Evolutionary conservation across 768 basidiomycete species (phyloP).

Genomic region (Macrolepiota fuliginosa): DNA sequence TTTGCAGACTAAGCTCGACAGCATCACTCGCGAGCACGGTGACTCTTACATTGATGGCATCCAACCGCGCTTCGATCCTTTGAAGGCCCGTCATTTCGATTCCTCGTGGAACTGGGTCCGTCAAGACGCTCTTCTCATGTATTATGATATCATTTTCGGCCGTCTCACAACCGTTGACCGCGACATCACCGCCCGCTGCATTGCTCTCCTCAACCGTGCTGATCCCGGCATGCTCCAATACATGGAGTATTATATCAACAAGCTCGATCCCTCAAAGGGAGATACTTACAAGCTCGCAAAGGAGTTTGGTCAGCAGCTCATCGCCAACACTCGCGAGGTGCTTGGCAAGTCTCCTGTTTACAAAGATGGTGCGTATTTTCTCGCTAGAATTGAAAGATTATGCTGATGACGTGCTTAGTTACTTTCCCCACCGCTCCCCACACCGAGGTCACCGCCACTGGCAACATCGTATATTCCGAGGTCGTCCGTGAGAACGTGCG

Average conservation of each 20-base stretch:
- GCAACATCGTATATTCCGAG: conserved; percentile 93
- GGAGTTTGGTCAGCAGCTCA: conserved; percentile 93
- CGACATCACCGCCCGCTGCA: conserved; percentile 95
- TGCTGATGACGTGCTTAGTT: conserved; percentile 42
- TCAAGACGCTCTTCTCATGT: conserved; percentile 95
- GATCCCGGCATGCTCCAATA: conserved; percentile 89
- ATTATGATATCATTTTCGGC: conserved; percentile 97
- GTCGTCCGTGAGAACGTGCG: conserved; percentile 95
- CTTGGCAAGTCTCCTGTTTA: conserved; percentile 84
- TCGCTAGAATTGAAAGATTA: conserved; percentile 1
- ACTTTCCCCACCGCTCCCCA: conserved; percentile 98
- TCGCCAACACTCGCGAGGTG: conserved; percentile 90
- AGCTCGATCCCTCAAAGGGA: conserved; percentile 75
- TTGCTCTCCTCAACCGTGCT: conserved; percentile 95
- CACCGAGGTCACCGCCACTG: conserved; percentile 90
- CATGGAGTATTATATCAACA: conserved; percentile 95
- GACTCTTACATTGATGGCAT: conserved; percentile 93
- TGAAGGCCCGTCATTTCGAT: conserved; percentile 98
- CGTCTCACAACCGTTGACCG: conserved; percentile 92
- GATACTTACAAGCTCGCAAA: conserved; percentile 95
- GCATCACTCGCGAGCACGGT: conserved; percentile 88
- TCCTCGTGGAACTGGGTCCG: conserved; percentile 99
- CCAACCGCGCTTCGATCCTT: conserved; percentile 88
- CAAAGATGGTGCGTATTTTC: conserved; percentile 78
- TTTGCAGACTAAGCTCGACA: conserved; percentile 86